These are phyloP conservation scores for Colletotrichum godetiae DNA, from an alignment of 2,329 filamentous ascomycete species.

Conservation along the genomic window DNA sequence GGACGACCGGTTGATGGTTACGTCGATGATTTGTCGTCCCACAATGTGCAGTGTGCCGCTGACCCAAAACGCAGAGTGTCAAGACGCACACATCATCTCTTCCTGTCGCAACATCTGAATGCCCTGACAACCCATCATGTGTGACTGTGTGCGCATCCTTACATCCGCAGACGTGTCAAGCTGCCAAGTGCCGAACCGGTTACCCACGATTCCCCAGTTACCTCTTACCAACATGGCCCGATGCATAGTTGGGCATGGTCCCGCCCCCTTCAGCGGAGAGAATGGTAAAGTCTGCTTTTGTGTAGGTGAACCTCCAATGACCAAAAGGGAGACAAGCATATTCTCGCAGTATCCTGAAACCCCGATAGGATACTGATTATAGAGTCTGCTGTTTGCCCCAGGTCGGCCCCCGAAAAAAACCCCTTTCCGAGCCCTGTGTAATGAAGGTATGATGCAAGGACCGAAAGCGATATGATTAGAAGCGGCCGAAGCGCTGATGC, in stretches of 20 bases:
- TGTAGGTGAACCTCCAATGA: slow-evolving; percentile 3
- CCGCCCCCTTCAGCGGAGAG: not conserved
- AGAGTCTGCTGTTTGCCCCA: slow-evolving; percentile 22
- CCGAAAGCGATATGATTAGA: slow-evolving; percentile 6
- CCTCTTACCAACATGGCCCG: not conserved
- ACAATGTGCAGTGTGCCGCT: not conserved
- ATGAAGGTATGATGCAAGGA: slow-evolving; percentile 6
- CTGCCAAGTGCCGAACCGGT: slow-evolving; percentile 3
- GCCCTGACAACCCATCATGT: not conserved
- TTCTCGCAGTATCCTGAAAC: slow-evolving; percentile 33
- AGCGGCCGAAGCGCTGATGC: slow-evolving; percentile 19
- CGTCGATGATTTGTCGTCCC: not conserved
- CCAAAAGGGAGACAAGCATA: slow-evolving; percentile 13
- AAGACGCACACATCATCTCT: not conserved
- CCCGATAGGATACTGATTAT: slow-evolving; percentile 16
- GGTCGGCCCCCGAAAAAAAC: not conserved
- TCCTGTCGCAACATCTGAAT: not conserved
- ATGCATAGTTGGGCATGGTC: not conserved
- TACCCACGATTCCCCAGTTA: slow-evolving; percentile 19
- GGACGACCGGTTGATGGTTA: not conserved
- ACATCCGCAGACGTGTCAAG: not conserved
- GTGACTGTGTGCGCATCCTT: slow-evolving; percentile 10
- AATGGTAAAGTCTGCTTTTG: slow-evolving; percentile 16
- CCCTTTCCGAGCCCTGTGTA: not conserved
- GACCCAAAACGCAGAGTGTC: not conserved